A percentile compares a stretch with the other conserved stretches of the same genome.
Evolutionary conservation across 2,329 filamentous ascomycete genomes (phyloP).

Genomic region (Talaromyces sp.): DNA sequence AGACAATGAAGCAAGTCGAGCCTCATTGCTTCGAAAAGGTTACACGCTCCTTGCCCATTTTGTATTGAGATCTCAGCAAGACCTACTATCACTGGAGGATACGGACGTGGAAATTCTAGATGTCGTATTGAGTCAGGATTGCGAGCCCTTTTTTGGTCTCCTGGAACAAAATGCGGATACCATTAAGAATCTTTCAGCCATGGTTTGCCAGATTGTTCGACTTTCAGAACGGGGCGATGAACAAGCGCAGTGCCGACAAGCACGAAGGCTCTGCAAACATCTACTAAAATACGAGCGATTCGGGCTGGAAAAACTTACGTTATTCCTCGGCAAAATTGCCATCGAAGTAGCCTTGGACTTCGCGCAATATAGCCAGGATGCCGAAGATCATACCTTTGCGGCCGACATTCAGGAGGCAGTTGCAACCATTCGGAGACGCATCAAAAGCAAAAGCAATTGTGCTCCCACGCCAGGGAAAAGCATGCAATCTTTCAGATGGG

Average conservation of each 20-base stretch:
- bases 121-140: slow-evolving; percentile 24
- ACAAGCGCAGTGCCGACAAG: slow-evolving; percentile 26
- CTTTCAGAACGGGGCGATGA: slow-evolving; percentile 32
- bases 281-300: slow-evolving; percentile 28
- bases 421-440: slow-evolving; percentile 20
- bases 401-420: slow-evolving; percentile 38
- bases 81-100: slow-evolving; percentile 18
- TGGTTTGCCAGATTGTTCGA: slow-evolving; percentile 36
- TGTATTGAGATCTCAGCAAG: slow-evolving; percentile 31
- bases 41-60: slow-evolving; percentile 34
- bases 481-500: slow-evolving; percentile 49
- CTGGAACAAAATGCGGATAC: slow-evolving; percentile 33
- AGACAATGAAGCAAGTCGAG: slow-evolving; percentile 22
- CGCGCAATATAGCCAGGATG: slow-evolving; percentile 39
- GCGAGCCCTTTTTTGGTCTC: slow-evolving; percentile 33
- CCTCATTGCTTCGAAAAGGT: slow-evolving; percentile 34
- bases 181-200: slow-evolving; percentile 35
- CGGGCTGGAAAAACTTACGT: slow-evolving; percentile 26
- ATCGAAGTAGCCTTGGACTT: slow-evolving; percentile 43
- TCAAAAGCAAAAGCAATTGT: slow-evolving; percentile 16
- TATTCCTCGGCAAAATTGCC: slow-evolving; percentile 36
- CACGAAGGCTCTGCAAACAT: slow-evolving; percentile 30
- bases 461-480: slow-evolving; percentile 22
- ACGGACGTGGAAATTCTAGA: slow-evolving; percentile 13
- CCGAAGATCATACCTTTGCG: slow-evolving; percentile 42